Evolutionary conservation across 106 monocot genomes (phyloP).

Genomic region (Acanthochlamys bracteata): DNA sequence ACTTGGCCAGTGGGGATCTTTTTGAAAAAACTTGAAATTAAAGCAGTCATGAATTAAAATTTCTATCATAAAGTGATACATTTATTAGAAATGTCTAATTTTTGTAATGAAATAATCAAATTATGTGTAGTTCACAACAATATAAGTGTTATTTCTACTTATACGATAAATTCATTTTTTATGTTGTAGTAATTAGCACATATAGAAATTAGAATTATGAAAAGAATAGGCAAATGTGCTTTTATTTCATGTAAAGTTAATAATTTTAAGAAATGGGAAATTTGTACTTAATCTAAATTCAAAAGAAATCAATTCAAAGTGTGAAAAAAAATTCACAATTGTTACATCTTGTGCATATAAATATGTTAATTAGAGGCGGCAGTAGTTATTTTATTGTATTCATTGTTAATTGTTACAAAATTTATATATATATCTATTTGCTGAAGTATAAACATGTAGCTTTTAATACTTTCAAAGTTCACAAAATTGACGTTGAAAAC

Average conservation of each 20-base stretch:
- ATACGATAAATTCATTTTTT: background rate
- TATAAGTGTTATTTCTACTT: background rate
- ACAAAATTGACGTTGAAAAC: background rate
- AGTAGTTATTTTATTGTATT: slow-evolving; percentile 6
- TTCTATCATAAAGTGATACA: background rate
- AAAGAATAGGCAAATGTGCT: background rate
- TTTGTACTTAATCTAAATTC: background rate
- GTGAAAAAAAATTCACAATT: background rate
- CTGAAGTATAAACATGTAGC: background rate
- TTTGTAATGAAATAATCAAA: background rate
- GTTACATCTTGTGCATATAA: background rate
- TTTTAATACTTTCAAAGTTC: background rate
- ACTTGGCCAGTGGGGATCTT: background rate
- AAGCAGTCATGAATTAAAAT: background rate
- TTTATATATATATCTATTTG: slow-evolving; percentile 3
- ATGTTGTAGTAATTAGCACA: slow-evolving; percentile 3
- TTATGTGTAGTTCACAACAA: background rate
- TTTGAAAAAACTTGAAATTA: background rate
- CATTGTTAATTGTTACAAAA: slow-evolving; percentile 2
- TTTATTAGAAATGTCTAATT: background rate
- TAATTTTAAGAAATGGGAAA: background rate
- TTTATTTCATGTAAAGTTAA: background rate
- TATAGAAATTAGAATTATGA: background rate
- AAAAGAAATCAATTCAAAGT: background rate
- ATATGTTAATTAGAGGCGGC: background rate